Evolutionary conservation across 2,329 filamentous ascomycete genomes (phyloP), one percentile per base, ranked within the genome.

Genomic region (Emydomyces testavorans): DNA sequence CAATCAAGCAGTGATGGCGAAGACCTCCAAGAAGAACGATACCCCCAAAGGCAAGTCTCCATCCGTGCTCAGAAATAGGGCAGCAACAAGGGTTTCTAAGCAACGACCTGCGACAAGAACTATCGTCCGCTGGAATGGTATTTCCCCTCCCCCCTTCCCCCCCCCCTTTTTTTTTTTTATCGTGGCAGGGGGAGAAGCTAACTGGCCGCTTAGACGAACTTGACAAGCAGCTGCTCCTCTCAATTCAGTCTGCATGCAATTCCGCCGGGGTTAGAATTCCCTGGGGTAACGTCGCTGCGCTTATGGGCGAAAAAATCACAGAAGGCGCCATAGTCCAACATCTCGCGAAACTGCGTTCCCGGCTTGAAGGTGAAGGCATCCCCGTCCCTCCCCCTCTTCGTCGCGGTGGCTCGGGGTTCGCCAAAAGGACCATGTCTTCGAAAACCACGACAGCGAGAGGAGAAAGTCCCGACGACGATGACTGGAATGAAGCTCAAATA

Each of bases 281-380:
- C 6, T 73, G 68, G 67, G 54, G 56, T 1, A 51, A 63, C 1
- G 60, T 71, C 18, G 69, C 68, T 4, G 41, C 53, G 18, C 52
- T 58, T 1, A 68, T 73, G 64, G 64, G 64, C 4, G 47, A 58
- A 1, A 61, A 60, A n/a, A 66, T 67, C 47, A 64, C 62, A 0
- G 67, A 67, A 40, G 68, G 70, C 2, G 66, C 69, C 1, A 70
- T 72, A 18, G 57, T 67, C 1, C 71, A 73, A 52, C 71, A 73
- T 45, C 57, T 73, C 11, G 60, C 68, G 0, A 73, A 73, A 50
- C 53, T 72, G 2, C 68, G 70, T 6, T 41, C 32, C 15, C 61
- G 63, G 24, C 61, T 70, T 50, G 50, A 60, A 6, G 50, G 54
- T 2, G 56, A 57, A 3, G 59, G 60, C 0, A 61, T 65, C 23